These are phyloP conservation scores for Pichia sp. DNA, from an alignment of 1,139 yeast species.

Conservation along the genomic window DNA sequence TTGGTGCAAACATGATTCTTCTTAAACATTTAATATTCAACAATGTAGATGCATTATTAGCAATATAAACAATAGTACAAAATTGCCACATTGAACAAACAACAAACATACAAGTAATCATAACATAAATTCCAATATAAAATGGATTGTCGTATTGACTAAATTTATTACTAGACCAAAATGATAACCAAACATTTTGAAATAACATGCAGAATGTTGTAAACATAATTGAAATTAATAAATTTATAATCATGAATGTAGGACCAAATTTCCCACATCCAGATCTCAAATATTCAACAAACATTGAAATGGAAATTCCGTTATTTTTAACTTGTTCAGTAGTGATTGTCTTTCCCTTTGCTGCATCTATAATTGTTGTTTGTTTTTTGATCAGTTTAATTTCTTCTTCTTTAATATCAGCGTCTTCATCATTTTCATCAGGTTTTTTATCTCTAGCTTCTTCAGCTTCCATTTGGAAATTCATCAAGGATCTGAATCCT, in stretches of 20 bases:
- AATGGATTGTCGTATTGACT: conserved; percentile 31
- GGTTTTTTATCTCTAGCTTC: conserved; percentile 31
- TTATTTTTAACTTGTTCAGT: conserved; percentile 34
- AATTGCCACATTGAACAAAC: conserved; percentile 47
- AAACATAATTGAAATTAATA: conserved; percentile 33
- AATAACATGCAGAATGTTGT: conserved; percentile 40
- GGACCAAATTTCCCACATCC: conserved; percentile 51
- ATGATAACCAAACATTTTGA: conserved; percentile 47
- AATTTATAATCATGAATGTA: conserved; percentile 36
- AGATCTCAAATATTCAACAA: conserved; percentile 44
- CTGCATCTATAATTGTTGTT: conserved; percentile 18
- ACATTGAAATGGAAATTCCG: conserved; percentile 40
- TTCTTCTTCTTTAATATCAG: conserved; percentile 20
- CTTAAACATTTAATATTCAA: conserved; percentile 49
- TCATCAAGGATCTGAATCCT: conserved; percentile 50
- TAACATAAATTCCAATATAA: conserved; percentile 42
- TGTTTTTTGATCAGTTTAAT: conserved; percentile 22
- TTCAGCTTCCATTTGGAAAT: conserved; percentile 34
- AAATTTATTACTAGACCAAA: conserved; percentile 42
- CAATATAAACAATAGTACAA: conserved; percentile 48
- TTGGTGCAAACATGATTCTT: conserved; percentile 67
- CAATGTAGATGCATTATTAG: conserved; percentile 38
- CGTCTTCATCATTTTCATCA: conserved; percentile 30
- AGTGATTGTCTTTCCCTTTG: conserved; percentile 30
- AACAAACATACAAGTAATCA: conserved; percentile 45